A percentile compares a stretch with the other conserved stretches of the same genome.
phyloP scores from a whole-genome alignment of 371 early-diverging fungal species.

The Apophysomyces variabilis region DNA sequence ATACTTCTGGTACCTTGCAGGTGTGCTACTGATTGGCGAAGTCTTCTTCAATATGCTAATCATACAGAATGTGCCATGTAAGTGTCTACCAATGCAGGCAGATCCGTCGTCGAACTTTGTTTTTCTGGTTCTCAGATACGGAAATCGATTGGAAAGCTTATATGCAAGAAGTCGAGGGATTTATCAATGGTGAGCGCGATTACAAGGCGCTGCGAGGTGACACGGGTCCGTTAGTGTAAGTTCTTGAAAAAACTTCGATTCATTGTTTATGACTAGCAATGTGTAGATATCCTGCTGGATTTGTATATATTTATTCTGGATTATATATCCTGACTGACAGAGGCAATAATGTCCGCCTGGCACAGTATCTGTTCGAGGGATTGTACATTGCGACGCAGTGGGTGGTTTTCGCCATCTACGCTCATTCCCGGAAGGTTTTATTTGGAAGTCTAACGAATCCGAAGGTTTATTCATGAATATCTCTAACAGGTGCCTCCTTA shows the following conservation, averaged over 20 bases:
- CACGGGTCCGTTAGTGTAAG: conserved; percentile 90
- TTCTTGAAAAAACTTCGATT: neutral
- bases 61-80: conserved; percentile 59
- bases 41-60: conserved; percentile 51
- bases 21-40: conserved; percentile 58
- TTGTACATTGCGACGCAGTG: conserved; percentile 72
- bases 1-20: conserved; percentile 73
- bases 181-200: conserved; percentile 80
- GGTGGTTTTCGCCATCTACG: conserved; percentile 71
- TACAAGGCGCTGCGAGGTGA: conserved; percentile 84
- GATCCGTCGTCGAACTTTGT: neutral
- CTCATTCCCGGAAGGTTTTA: conserved; percentile 37
- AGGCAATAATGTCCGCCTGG: conserved; percentile 72
- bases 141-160: conserved; percentile 96
- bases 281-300: conserved; percentile 90
- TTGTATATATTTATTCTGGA: conserved; percentile 83
- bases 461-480: neutral
- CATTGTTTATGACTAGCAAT: neutral
- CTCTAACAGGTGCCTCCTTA: conserved; percentile 65
- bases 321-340: conserved; percentile 70
- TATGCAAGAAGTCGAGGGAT: conserved; percentile 89
- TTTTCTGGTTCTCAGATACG: conserved; percentile 68
- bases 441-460: conserved; percentile 12
- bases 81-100: conserved; percentile 14
- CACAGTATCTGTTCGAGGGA: conserved; percentile 82